Evolutionary conservation across 257 asterid species (phyloP), one percentile per base, ranked within the genome.

Genomic region (Verbena officinalis): DNA sequence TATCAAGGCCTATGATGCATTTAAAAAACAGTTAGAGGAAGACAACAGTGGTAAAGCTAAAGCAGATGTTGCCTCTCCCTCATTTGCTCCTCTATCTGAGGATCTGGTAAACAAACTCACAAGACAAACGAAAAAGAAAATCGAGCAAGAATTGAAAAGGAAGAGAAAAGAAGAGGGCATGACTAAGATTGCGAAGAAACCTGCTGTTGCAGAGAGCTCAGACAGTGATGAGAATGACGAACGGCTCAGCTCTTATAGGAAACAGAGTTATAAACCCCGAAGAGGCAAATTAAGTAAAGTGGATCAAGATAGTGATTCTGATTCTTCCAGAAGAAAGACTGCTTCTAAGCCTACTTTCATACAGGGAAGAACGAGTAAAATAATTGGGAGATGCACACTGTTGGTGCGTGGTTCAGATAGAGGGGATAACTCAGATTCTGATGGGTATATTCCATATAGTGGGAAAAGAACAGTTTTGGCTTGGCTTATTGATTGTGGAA

Each of bases 1-100:
- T 55, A 74, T 86, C 52, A 93, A 93, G 86, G 99, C 99, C 16
- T 90, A 93, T 75, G 99, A 90, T 65, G 95, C 99, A 9, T 76
- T 90, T 68, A 89, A 84, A 44, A 87, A 87, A 69, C 96, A 84
- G 51, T 65, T 75, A 52, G 90, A 51, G 61, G 92, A 78, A 70
- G 84, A 81, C 54, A 60, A 52, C 15, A 86, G 62, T 17, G 87
- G 65, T 38, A 73, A 72, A 57, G 72, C 40, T 55, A 78, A 67
- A 68, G 66, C 62, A 43, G 77, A 77, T 27, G 78, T 78, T 49
- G 75, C 67, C 64, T 81, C 89, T 59, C 60, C 81, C 58, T 65
- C 87, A 52, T 71, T 79, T 75, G 74, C 85, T 59, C 90, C 92
- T 50, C 67, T 93, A 34, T 68, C 97, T 14, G 96, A 86, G 64